These are phyloP conservation scores for Schizosaccharomyces octosporus DNA, from an alignment of 805 yeast species.

Conservation along the genomic window DNA sequence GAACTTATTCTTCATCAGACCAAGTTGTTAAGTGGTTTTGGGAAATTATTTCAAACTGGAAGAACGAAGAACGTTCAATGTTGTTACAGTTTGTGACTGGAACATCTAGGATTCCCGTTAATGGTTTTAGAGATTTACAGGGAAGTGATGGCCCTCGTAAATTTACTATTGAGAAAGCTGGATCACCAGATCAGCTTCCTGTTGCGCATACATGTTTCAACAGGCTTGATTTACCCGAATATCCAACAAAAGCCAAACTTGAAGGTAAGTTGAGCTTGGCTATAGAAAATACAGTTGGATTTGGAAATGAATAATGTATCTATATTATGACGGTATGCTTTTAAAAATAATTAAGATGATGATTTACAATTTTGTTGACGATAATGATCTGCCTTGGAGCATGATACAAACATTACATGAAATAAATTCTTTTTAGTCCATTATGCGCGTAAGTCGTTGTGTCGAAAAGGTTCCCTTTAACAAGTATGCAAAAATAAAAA, in stretches of 20 bases:
- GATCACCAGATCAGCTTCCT: conserved; percentile 75
- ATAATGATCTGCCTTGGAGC: too few species aligned
- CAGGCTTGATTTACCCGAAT: conserved; percentile 93
- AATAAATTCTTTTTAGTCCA: too few species aligned
- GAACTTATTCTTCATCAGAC: conserved; percentile 91
- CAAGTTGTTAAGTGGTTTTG: conserved; percentile 98
- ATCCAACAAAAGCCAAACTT: conserved; percentile 57
- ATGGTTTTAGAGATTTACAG: conserved; percentile 94
- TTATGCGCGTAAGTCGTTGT: too few species aligned
- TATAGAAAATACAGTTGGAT: conserved; percentile 96
- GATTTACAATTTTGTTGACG: too few species aligned
- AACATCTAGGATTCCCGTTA: conserved; percentile 95
- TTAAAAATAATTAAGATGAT: too few species aligned
- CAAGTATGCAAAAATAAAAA: too few species aligned
- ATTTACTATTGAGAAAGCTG: conserved; percentile 94
- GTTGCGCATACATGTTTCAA: conserved; percentile 97
- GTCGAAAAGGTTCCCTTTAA: too few species aligned
- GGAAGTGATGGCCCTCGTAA: conserved; percentile 99
- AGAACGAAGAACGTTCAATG: conserved; percentile 86
- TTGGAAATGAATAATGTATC: conserved; percentile 63
- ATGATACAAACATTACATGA: too few species aligned
- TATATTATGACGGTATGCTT: neutral
- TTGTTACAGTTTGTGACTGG: conserved; percentile 93
- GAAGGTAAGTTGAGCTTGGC: conserved; percentile 83
- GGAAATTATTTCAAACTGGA: conserved; percentile 71